These are phyloP conservation scores for Vicia villosa DNA, from an alignment of 306 rosid genomes.

Conservation along the genomic window DNA sequence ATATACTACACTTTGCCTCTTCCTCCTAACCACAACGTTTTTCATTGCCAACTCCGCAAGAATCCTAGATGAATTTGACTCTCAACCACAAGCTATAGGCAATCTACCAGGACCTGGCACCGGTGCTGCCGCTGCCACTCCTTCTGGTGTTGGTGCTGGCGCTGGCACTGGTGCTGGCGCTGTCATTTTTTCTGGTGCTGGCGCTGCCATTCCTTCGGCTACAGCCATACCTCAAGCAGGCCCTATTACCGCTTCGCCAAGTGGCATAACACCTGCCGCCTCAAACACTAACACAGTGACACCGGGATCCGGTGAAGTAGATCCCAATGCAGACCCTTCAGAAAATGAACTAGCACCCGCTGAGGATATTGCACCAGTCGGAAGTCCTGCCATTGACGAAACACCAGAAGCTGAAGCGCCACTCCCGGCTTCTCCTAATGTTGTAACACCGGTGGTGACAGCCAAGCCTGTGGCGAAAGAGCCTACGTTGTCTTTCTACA, in stretches of 20 bases:
- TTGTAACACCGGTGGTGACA: conserved; percentile 8
- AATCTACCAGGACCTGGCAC: conserved; percentile 36
- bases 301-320: conserved; percentile 15
- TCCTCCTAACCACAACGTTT: conserved; percentile 39
- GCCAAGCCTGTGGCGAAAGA: conserved; percentile 3
- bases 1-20: conserved; percentile 29
- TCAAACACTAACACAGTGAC: neutral
- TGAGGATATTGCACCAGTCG: conserved; percentile 12
- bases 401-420: conserved; percentile 27
- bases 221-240: conserved; percentile 31
- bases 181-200: too few species aligned
- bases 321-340: conserved; percentile 28
- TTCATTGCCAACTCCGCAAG: conserved; percentile 46
- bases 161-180: too few species aligned
- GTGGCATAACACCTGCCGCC: conserved; percentile 43
- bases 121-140: conserved; percentile 32
- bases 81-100: conserved; percentile 41
- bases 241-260: conserved; percentile 40
- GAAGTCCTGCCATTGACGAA: conserved; percentile 12
- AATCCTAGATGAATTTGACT: conserved; percentile 42
- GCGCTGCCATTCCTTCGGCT: conserved; percentile 35
- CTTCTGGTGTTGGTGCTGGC: neutral
- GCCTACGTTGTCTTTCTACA: conserved; percentile 63
- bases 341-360: conserved; percentile 35
- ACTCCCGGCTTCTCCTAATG: conserved; percentile 24